phyloP scores from a whole-genome alignment of 2,329 filamentous ascomycete species.

The Penicillium sp. region DNA sequence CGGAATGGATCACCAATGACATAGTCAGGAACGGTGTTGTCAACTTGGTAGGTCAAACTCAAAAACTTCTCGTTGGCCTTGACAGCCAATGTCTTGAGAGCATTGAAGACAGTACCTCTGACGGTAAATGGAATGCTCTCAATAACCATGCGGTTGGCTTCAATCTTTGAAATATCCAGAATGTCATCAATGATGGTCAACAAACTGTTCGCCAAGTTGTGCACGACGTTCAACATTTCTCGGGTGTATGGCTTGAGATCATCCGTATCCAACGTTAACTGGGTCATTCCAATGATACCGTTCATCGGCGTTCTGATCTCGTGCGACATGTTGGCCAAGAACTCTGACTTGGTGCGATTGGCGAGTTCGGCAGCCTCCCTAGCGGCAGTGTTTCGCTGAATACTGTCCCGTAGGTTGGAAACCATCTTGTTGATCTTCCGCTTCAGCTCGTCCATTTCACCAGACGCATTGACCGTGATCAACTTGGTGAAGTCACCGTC shows the following conservation, averaged over 20 bases:
- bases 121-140: constrained; percentile 96
- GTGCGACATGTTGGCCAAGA: constrained; percentile 98
- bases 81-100: constrained; percentile 92
- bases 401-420: constrained; percentile 89
- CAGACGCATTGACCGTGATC: constrained; percentile 94
- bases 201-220: constrained; percentile 92
- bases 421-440: constrained; percentile 99
- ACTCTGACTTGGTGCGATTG: constrained; percentile 98
- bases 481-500: constrained; percentile 96
- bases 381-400: constrained; percentile 92
- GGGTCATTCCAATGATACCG: constrained; percentile 97
- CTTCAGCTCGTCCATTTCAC: constrained; percentile 98
- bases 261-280: constrained; percentile 91
- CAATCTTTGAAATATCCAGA: constrained; percentile 71
- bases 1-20: constrained; percentile 96
- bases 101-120: constrained; percentile 93
- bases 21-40: constrained; percentile 89
- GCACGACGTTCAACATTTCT: constrained; percentile 98
- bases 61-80: constrained; percentile 95
- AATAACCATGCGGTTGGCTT: constrained; percentile 96
- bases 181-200: constrained; percentile 92
- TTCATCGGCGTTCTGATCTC: constrained; percentile 98
- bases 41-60: constrained; percentile 88
- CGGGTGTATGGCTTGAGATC: constrained; percentile 92
- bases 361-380: constrained; percentile 94